Conservation (phyloP, 2,329 filamentous ascomycete genomes). For the Hypomyces perniciosus region DNA sequence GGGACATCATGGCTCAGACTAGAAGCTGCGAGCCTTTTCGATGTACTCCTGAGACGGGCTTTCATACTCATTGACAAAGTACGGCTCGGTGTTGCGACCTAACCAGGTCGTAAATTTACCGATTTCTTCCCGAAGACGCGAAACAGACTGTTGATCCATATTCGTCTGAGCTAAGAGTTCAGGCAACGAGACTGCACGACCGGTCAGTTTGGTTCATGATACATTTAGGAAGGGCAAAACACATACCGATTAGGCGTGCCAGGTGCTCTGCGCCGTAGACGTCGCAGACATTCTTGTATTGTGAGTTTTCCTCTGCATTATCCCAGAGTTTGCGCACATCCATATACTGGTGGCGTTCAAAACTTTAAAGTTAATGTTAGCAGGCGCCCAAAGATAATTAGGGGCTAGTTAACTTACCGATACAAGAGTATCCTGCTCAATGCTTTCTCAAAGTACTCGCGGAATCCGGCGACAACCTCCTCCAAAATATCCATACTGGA, state of each 20-base stretch:
- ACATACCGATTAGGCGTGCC: conserved; percentile 77
- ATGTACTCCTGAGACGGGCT: conserved; percentile 65
- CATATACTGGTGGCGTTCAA: conserved; percentile 84
- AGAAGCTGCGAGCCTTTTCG: conserved; percentile 54
- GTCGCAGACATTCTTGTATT: conserved; percentile 68
- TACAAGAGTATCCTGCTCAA: conserved; percentile 88
- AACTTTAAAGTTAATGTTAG: conserved; percentile 44
- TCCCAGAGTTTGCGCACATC: conserved; percentile 68
- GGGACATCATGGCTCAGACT: conserved; percentile 7
- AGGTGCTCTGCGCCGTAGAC: conserved; percentile 93
- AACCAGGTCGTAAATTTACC: conserved; percentile 83
- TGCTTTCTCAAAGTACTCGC: conserved; percentile 89
- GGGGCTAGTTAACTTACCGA: conserved; percentile 39
- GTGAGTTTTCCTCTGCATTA: conserved; percentile 53
- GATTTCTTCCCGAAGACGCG: conserved; percentile 82
- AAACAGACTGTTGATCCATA: conserved; percentile 90
- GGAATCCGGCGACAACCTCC: conserved; percentile 78
- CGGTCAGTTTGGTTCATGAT: conserved; percentile 3
- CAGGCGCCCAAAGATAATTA: not conserved
- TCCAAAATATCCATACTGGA: conserved; percentile 80
- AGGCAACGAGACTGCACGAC: conserved; percentile 67
- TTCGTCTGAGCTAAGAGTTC: conserved; percentile 96
- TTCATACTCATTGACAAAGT: conserved; percentile 75
- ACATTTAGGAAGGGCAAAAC: not conserved
- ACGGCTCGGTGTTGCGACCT: conserved; percentile 65